phyloP scores from a whole-genome alignment of 495 filamentous ascomycete genomes.

The Collariella sp. region DNA sequence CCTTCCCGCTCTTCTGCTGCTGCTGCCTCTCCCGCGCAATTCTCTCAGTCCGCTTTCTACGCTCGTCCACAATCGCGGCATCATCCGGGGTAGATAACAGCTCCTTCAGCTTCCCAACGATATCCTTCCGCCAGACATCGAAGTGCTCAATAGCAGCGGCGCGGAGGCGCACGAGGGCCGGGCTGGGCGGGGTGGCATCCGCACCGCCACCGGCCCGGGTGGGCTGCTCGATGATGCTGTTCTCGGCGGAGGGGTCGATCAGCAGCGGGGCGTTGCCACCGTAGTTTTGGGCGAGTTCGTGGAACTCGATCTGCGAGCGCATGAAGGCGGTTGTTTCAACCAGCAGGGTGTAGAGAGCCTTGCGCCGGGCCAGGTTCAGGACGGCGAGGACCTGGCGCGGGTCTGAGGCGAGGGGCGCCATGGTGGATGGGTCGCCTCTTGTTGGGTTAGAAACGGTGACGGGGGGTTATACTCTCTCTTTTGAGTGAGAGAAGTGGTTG shows the following conservation, averaged over 20 bases:
- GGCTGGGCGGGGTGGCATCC: conserved; percentile 14
- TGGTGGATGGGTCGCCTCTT: too few species aligned
- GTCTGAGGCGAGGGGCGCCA: conserved; percentile 40
- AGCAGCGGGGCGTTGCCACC: background rate
- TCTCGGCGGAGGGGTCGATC: conserved; percentile 11
- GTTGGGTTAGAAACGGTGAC: too few species aligned
- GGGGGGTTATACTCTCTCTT: background rate
- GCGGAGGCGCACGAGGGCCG: conserved; percentile 27
- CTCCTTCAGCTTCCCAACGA: conserved; percentile 30
- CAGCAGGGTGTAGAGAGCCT: conserved; percentile 34
- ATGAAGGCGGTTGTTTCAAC: conserved; percentile 32
- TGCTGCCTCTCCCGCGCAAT: conserved; percentile 15
- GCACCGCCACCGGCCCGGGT: background rate
- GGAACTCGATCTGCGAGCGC: conserved; percentile 35
- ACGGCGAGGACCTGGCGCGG: conserved; percentile 38
- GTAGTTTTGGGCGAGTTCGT: background rate
- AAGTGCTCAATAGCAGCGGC: conserved; percentile 33
- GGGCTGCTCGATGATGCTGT: conserved; percentile 10
- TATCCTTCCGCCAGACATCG: conserved; percentile 33
- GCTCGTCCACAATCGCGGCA: conserved; percentile 27
- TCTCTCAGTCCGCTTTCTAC: conserved; percentile 26
- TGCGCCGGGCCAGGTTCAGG: conserved; percentile 35
- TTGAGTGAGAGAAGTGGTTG: too few species aligned
- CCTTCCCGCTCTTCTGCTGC: background rate
- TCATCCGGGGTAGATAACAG: conserved; percentile 30